phyloP scores from a whole-genome alignment of 2,329 filamentous ascomycete species.

The Orbilia quercus region DNA sequence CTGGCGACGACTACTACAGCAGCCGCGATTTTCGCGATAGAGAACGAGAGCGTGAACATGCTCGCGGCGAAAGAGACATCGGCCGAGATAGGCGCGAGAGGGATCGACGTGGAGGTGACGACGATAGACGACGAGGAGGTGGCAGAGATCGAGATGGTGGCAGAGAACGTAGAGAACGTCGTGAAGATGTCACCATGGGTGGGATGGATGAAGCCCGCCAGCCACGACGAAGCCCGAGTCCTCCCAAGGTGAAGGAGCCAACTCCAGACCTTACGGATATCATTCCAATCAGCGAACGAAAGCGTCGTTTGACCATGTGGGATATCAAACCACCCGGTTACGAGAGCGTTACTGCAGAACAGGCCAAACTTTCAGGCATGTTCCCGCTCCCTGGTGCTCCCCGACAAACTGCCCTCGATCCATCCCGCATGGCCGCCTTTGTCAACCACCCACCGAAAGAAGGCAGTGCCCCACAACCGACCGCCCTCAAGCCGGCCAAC shows the following conservation, averaged over 20 bases:
- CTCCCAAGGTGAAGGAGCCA: constrained; percentile 91
- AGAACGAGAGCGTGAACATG: constrained; percentile 79
- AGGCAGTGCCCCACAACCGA: constrained; percentile 68
- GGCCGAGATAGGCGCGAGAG: constrained; percentile 76
- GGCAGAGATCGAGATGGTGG: constrained; percentile 65
- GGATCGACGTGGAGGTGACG: constrained; percentile 58
- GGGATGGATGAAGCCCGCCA: constrained; percentile 66
- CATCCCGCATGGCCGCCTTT: constrained; percentile 90
- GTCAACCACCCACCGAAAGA: constrained; percentile 89
- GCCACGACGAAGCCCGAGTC: constrained; percentile 78
- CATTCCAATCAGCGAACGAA: constrained; percentile 82
- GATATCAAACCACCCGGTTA: constrained; percentile 99
- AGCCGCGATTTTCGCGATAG: constrained; percentile 76
- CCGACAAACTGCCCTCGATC: constrained; percentile 93
- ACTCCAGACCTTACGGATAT: constrained; percentile 93
- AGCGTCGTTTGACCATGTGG: constrained; percentile 96
- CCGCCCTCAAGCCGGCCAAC: constrained; percentile 90
- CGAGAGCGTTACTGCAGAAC: constrained; percentile 96
- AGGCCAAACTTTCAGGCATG: constrained; percentile 97
- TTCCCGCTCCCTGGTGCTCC: constrained; percentile 97
- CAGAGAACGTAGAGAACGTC: constrained; percentile 68
- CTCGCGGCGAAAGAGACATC: constrained; percentile 64
- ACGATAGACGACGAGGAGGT: constrained; percentile 68
- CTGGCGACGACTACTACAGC: constrained; percentile 77
- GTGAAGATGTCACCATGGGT: constrained; percentile 60